These are phyloP conservation scores for Aspergillus sojae DNA, from an alignment of 2,329 filamentous ascomycete species.

Conservation along the genomic window DNA sequence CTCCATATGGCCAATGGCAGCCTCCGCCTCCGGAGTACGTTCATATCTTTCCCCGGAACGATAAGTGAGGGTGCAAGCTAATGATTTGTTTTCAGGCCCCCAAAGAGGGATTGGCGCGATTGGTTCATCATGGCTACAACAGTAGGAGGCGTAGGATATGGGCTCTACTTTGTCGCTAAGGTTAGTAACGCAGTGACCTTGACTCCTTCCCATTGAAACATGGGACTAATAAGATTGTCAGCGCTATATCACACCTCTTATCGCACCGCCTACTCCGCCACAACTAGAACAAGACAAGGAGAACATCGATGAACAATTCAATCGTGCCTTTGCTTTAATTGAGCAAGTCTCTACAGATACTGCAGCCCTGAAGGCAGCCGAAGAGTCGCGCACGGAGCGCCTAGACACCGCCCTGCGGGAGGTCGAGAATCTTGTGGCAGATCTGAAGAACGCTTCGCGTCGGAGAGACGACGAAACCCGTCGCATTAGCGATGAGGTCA, in stretches of 20 bases:
- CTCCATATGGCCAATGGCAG: constrained; percentile 57
- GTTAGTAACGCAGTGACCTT: constrained; percentile 48
- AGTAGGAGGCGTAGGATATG: constrained; percentile 84
- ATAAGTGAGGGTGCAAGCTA: not conserved
- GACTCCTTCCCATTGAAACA: not conserved
- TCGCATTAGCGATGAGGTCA: constrained; percentile 82
- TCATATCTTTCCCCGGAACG: not conserved
- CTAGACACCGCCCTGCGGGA: constrained; percentile 81
- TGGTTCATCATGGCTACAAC: constrained; percentile 99
- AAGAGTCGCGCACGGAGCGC: constrained; percentile 79
- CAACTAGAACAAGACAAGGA: constrained; percentile 94
- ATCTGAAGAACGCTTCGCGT: constrained; percentile 79
- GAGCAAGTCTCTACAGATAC: constrained; percentile 94
- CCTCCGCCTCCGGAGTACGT: constrained; percentile 58
- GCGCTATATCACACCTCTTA: constrained; percentile 88
- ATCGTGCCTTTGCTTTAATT: constrained; percentile 84
- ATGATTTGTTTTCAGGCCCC: constrained; percentile 47
- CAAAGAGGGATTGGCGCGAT: constrained; percentile 91
- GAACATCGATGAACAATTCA: constrained; percentile 88
- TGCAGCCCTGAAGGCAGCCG: constrained; percentile 79
- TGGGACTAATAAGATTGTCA: constrained; percentile 41
- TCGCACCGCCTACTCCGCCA: constrained; percentile 89
- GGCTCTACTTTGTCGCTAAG: constrained; percentile 84
- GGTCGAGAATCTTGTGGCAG: constrained; percentile 78
- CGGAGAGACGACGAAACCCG: constrained; percentile 86